Evolutionary conservation across 1,284 basidiomycete genomes (phyloP).

Genomic region (Vanrija humicola): DNA sequence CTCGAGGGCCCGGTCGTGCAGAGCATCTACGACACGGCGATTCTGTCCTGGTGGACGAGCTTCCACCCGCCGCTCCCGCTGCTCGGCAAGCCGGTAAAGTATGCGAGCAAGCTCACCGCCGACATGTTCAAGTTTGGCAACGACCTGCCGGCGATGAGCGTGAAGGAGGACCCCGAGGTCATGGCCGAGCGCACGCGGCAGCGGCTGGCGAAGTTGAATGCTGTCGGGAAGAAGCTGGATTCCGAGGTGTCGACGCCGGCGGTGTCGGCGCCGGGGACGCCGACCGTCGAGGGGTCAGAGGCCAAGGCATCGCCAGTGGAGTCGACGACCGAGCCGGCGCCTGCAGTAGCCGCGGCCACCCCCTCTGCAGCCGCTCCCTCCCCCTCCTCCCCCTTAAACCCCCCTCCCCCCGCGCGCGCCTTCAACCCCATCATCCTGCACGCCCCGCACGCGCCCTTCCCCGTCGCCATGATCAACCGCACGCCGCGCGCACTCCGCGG

Average conservation of each 20-base stretch:
- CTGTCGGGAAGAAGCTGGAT: slow-evolving; percentile 3
- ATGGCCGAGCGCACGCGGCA: slow-evolving; percentile 16
- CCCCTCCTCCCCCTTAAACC: slow-evolving; percentile 1
- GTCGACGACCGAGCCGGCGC: too few species aligned
- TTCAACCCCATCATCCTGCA: slow-evolving; percentile 57
- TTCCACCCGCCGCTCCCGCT: slow-evolving; percentile 60
- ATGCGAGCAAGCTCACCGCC: neutral
- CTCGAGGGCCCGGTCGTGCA: slow-evolving; percentile 66
- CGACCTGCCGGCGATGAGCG: slow-evolving; percentile 10
- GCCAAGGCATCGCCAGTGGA: too few species aligned
- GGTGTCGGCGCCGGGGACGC: neutral
- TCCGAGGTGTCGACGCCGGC: neutral
- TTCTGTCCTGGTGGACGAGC: slow-evolving; percentile 60
- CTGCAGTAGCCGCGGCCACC: slow-evolving; percentile 2
- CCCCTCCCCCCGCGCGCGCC: neutral
- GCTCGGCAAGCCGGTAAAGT: slow-evolving; percentile 27
- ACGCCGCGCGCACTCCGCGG: slow-evolving; percentile 53
- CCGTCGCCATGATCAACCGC: slow-evolving; percentile 67
- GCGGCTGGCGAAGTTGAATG: slow-evolving; percentile 21
- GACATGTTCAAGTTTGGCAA: slow-evolving; percentile 22
- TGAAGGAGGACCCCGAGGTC: slow-evolving; percentile 7
- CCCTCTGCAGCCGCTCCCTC: neutral
- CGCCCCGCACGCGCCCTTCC: slow-evolving; percentile 57
- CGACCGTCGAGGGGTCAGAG: too few species aligned
- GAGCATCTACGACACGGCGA: slow-evolving; percentile 65